Base-by-base conservation (phyloP, 345 rosid genomes). In the Acer saccharum region DNA sequence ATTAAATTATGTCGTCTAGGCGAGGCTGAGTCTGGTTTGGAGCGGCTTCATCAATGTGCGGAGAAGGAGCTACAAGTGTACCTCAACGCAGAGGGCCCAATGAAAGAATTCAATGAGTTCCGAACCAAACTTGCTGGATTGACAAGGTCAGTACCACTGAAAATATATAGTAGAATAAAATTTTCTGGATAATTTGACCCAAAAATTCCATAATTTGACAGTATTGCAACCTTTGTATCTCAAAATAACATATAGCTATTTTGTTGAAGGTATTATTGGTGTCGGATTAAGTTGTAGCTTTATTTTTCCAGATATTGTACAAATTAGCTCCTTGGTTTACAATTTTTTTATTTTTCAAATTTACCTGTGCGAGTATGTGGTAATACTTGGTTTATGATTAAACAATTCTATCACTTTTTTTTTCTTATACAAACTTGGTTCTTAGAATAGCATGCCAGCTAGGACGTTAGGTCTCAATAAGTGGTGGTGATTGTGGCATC, bases 11-110 rank as follows among this genome's bases (percentile, higher is more conserved):
- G 44, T 65, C 46, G 18, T 83, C 58, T 84, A 93, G 98, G 98
- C 16, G 95, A 93, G 79, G 98, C 98, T 13, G 95, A 93, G 86
- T 87, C 97, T 23, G 95, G 97, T 23, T 87, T 93, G 83, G 97
- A 93, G 76, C 86, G 97, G 16, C 97, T 93, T 80, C 97, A 93
- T 87, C 97, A 91, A 77, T 91, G 97, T 73, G 95, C 94, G 29
- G 97, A 93, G 86, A 93, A 93, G 87, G 97, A 93, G 82, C 86
- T 93, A 55, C 89, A 86, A 71, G 63, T 81, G 62, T 89, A 88
- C 84, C 82, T 88, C 48, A 79, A 71, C 63, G 83, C 90, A 10
- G 86, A 87, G 48, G 95, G 92, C 64, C 92, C 94, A 12, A 83
- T 85, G 20, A 89, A 86, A 83, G 95, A 89, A 79, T 93, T 93